These are phyloP conservation scores for Viola pubescens DNA, from an alignment of 441 rosid genomes.

Conservation along the genomic window DNA sequence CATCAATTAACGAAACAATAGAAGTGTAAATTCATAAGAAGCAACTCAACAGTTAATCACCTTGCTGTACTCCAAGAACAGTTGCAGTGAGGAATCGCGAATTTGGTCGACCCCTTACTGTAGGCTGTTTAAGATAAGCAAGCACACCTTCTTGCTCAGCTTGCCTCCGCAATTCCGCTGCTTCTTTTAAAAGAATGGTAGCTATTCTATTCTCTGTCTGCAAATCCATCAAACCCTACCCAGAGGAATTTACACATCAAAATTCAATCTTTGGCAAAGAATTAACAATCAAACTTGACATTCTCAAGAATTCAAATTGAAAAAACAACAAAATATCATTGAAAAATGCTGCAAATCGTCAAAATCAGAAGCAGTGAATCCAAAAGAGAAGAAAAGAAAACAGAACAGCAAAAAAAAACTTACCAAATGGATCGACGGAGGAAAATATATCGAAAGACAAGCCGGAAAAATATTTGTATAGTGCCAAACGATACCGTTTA, in stretches of 20 bases:
- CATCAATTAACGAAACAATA: too few relatives aligned
- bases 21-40: neutral
- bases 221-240: constrained; percentile 55
- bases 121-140: constrained; percentile 66
- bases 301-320: neutral
- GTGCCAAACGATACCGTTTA: too few relatives aligned
- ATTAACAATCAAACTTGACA: neutral
- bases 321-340: neutral
- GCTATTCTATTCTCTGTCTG: constrained; percentile 87
- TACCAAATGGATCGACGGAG: neutral
- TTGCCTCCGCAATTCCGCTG: constrained; percentile 66
- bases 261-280: neutral
- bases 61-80: constrained; percentile 86
- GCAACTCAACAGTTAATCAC: constrained; percentile 18
- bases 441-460: neutral
- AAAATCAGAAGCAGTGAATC: neutral
- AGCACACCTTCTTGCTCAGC: constrained; percentile 71
- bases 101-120: constrained; percentile 63
- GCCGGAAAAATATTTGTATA: neutral
- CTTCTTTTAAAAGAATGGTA: constrained; percentile 77
- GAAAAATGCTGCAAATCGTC: neutral
- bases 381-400: too few relatives aligned
- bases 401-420: neutral
- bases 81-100: constrained; percentile 84
- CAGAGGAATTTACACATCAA: constrained; percentile 6